Evolutionary conservation across 2,329 filamentous ascomycete species (phyloP).

Genomic region (Hypoxylon sp.): DNA sequence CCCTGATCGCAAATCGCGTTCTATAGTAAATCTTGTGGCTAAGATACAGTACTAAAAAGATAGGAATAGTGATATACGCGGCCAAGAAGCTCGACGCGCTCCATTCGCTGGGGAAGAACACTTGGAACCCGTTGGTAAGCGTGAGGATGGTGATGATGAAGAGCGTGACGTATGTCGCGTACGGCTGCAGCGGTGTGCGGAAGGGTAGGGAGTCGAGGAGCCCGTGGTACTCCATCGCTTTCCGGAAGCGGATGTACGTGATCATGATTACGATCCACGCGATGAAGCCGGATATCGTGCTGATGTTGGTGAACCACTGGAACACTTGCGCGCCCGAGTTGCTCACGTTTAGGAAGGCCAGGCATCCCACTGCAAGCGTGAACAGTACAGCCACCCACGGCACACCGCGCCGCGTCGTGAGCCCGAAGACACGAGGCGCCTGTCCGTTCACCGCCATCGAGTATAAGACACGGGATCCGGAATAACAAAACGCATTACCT

Average conservation of each 20-base stretch:
- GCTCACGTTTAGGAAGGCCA: slow-evolving; percentile 79
- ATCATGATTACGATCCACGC: slow-evolving; percentile 73
- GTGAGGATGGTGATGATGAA: slow-evolving; percentile 72
- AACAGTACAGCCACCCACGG: slow-evolving; percentile 70
- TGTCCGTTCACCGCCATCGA: slow-evolving; percentile 77
- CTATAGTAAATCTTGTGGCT: slow-evolving; percentile 70
- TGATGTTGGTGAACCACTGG: slow-evolving; percentile 80
- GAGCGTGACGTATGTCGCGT: slow-evolving; percentile 74
- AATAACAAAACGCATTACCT: slow-evolving; percentile 75
- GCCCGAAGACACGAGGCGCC: slow-evolving; percentile 74
- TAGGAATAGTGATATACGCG: slow-evolving; percentile 74
- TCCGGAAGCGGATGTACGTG: slow-evolving; percentile 72
- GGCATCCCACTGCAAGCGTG: slow-evolving; percentile 72
- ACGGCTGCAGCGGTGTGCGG: slow-evolving; percentile 70
- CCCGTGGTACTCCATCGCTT: slow-evolving; percentile 68
- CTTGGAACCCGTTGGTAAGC: slow-evolving; percentile 81
- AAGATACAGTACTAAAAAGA: slow-evolving; percentile 72
- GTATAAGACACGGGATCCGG: slow-evolving; percentile 78
- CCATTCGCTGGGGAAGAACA: slow-evolving; percentile 79
- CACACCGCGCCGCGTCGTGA: slow-evolving; percentile 73
- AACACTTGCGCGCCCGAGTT: slow-evolving; percentile 75
- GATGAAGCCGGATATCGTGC: slow-evolving; percentile 73
- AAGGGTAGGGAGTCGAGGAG: slow-evolving; percentile 68
- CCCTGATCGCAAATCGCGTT: slow-evolving; percentile 61
- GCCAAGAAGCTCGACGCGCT: slow-evolving; percentile 74